A percentile compares a stretch with the other conserved stretches of the same genome.
Evolutionary conservation across 495 filamentous ascomycete species (phyloP).

Genomic region (Massariosphaeria phaeospora): DNA sequence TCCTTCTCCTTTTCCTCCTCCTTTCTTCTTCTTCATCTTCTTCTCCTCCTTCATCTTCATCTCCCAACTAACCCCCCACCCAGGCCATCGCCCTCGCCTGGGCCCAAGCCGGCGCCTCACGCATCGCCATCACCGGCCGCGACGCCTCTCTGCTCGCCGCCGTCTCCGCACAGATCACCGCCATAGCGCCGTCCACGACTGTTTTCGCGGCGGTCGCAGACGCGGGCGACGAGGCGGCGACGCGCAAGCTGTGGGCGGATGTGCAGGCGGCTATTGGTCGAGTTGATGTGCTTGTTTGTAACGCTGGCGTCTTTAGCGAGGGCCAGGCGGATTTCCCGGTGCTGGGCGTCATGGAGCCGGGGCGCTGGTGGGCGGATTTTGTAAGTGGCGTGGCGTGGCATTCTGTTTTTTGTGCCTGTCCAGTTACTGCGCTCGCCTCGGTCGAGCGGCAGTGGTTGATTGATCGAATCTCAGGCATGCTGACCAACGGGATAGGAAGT

Average conservation of each 20-base stretch:
- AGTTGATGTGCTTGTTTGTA: conserved; percentile 26
- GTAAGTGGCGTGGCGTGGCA: neutral
- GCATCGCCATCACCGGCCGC: conserved; percentile 16
- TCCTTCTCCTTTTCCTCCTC: too few species aligned
- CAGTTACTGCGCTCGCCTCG: too few species aligned
- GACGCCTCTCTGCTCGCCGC: neutral
- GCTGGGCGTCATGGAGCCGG: conserved; percentile 6
- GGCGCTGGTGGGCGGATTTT: conserved; percentile 27
- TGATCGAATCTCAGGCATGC: neutral
- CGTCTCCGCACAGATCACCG: conserved; percentile 7
- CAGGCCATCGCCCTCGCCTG: conserved; percentile 18
- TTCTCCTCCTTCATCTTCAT: too few species aligned
- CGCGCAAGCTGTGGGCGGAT: conserved; percentile 11
- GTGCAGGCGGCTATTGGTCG: conserved; percentile 16
- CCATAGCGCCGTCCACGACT: conserved; percentile 7
- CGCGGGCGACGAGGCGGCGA: conserved; percentile 7
- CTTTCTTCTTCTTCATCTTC: too few species aligned
- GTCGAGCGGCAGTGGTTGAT: neutral
- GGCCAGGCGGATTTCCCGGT: neutral
- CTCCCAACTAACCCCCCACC: too few species aligned
- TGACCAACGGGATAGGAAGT: conserved; percentile 14
- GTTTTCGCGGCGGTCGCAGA: conserved; percentile 13
- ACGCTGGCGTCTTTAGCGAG: conserved; percentile 22
- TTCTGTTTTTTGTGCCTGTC: neutral
- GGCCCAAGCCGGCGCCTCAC: conserved; percentile 13